Evolutionary conservation across 2,329 filamentous ascomycete species (phyloP), one percentile per base, ranked within the genome.

Genomic region (Alternaria sp.): DNA sequence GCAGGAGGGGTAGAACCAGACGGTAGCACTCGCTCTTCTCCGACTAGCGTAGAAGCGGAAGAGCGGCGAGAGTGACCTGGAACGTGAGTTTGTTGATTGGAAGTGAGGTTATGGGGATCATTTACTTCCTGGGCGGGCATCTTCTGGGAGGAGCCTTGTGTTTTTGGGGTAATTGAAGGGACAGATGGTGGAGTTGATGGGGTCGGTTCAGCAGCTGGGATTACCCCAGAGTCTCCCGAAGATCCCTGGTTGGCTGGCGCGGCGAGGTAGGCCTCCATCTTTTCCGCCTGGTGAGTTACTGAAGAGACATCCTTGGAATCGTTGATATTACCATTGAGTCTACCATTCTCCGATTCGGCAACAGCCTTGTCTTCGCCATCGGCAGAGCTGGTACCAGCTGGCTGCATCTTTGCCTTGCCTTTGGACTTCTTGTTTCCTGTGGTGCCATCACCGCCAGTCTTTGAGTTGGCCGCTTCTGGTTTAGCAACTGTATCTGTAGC

Each of bases 201-300:
- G 15, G n/a, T n/a, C 43, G 47, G 21, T 30, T 65, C 32, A 68
- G 59, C 43, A 52, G 56, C 61, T 30, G 59, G 52, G 45, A 60
- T 68, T 47, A 43, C 23, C 43, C 47, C 63, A 43, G 23, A 40
- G n/a, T 45, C 32, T 21, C 30, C 44, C 32, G 55, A 54, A 23
- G 15, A 56, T 49, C 21, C 25, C 28, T 54, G 43, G 23, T 50
- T 19, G 28, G 15, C 28, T 44, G 47, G 57, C 15, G 46, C 47
- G 12, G 19, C n/a, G 36, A 56, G 17, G 23, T 12, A 6, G 6
- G 49, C 19, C 43, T 68, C 52, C 51, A 49, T 23, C 25, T 57
- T 26, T 64, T 67, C 54, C 52, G 52, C 46, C 62, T 66, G 72
- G 26, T 69, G 64, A 64, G 65, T 68, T 64, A 68, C 47, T 62